Evolutionary conservation across 2,329 filamentous ascomycete species (phyloP), one percentile per base, ranked within the genome.

Genomic region (Nannizziopsis arthrosporioides): DNA sequence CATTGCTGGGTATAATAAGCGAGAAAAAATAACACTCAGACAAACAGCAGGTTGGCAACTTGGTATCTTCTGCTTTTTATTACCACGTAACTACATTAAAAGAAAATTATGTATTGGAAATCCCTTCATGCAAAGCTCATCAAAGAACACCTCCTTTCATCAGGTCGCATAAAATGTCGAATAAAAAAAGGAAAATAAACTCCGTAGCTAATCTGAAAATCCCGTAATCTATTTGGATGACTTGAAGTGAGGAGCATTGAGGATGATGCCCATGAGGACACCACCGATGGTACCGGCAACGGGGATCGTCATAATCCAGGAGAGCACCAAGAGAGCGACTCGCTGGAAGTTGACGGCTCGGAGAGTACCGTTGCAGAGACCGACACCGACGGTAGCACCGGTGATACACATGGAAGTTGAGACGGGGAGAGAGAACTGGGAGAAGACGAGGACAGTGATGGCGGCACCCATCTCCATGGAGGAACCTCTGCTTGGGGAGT

Each of bases 391-490:
- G 0, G 82, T 87, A 19, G 84, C 83, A 47, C 84, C 84, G 11
- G 83, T 87, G 64, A 88, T 86, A 64, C 84, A 88, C 83, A 82
- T 82, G 14, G 79, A 81, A 1, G 82, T 88, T 0, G 83, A 87
- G 22, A 88, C 83, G 34, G 84, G 84, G 0, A 88, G 79, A 1
- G 76, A 77, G 71, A 75, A 85, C 62, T 85, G 82, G 0, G 82
- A 85, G 72, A 85, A 85, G 61, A 88, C 66, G 18, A 87, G 76
- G 51, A 87, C 78, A 8, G 84, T 87, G 56, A 88, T 78, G 55
- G 84, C 82, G 39, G 84, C 82, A 41, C 84, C 84, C 76, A 88
- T 77, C 62, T 88, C 84, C 83, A 88, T 88, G 44, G 81, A 85
- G 57, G 57, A 61, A 47, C 65, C 73, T 57, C 74, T 61, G 54